These are phyloP conservation scores for Talaromyces verruculosus DNA, from an alignment of 2,329 filamentous ascomycete species.

Conservation along the genomic window DNA sequence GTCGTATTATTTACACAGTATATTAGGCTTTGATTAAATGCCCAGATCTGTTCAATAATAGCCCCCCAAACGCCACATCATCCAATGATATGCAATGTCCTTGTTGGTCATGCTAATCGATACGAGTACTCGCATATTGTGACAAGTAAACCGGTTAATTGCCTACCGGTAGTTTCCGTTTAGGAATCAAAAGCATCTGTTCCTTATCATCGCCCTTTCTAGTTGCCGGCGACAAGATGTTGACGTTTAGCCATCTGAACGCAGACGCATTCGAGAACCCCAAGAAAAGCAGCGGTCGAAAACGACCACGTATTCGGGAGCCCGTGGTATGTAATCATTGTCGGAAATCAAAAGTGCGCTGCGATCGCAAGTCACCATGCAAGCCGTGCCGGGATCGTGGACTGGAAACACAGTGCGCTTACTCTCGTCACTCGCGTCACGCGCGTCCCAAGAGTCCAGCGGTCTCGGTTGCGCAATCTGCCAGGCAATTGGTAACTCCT, in stretches of 20 bases:
- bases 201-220: not conserved
- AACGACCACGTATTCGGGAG: not conserved
- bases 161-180: not conserved
- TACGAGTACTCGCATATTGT: not conserved
- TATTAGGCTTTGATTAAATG: too few relatives aligned
- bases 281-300: not conserved
- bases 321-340: not conserved
- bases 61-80: not conserved
- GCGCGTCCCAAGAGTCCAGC: not conserved
- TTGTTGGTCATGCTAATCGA: not conserved
- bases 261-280: not conserved
- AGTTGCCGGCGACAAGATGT: not conserved
- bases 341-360: not conserved
- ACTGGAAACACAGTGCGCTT: not conserved
- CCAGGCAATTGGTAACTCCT: not conserved
- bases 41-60: too few relatives aligned
- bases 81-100: not conserved
- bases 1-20: not conserved
- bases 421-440: not conserved
- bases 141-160: not conserved
- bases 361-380: constrained; percentile 1
- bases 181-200: not conserved
- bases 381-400: not conserved
- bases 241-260: not conserved
- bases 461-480: not conserved